A percentile compares a stretch with the other conserved stretches of the same genome.
Conservation (phyloP, 305 asterid species). For the Fraxinus paxiana region DNA sequence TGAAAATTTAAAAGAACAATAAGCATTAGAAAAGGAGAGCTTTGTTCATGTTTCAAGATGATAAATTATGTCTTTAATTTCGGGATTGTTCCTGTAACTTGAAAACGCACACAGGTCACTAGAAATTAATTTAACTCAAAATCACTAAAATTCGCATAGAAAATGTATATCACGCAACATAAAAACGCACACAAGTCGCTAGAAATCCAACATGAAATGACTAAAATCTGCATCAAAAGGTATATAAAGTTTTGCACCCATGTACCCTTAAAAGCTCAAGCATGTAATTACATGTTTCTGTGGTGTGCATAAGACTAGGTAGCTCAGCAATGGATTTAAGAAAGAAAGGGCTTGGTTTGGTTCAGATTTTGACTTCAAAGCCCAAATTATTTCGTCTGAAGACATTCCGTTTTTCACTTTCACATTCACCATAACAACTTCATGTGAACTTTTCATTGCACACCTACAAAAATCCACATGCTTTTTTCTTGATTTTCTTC, state of each 20-base stretch:
- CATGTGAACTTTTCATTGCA: slow-evolving; percentile 47
- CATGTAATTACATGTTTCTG: slow-evolving; percentile 85
- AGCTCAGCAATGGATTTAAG: slow-evolving; percentile 52
- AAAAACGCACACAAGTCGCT: no score
- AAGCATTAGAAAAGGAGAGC: no score
- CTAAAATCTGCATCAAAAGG: no score
- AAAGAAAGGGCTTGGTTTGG: slow-evolving; percentile 51
- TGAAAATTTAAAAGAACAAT: no score
- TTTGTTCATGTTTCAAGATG: no score
- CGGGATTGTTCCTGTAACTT: neutral
- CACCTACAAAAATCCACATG: slow-evolving; percentile 33
- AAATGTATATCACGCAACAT: neutral
- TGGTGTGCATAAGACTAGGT: slow-evolving; percentile 64
- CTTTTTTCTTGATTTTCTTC: slow-evolving; percentile 46
- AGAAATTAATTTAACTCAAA: neutral
- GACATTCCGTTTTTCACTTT: slow-evolving; percentile 38
- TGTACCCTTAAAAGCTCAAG: slow-evolving; percentile 69
- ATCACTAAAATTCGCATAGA: neutral
- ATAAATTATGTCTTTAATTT: no score
- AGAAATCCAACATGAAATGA: no score
- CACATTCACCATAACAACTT: slow-evolving; percentile 30
- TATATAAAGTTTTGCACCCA: slow-evolving; percentile 8
- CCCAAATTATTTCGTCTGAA: slow-evolving; percentile 54
- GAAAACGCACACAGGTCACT: neutral
- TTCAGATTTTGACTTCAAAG: slow-evolving; percentile 51